These are phyloP conservation scores for Dictyostelium firmibasis DNA, from an alignment of 78 protist genomes.

Conservation along the genomic window DNA sequence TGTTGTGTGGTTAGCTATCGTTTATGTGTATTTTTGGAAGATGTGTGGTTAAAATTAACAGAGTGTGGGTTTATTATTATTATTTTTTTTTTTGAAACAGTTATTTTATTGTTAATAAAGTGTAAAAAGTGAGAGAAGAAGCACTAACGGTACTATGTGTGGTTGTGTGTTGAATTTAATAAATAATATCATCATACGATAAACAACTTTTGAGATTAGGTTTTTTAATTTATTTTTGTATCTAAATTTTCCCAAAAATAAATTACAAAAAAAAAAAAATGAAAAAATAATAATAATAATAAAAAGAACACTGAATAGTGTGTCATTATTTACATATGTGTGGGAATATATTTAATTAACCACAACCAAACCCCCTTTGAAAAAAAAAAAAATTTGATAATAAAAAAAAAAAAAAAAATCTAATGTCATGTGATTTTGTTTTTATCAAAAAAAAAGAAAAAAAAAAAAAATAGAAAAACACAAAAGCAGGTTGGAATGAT, in stretches of 20 bases:
- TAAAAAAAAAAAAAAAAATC: too few species aligned
- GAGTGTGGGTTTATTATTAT: neutral
- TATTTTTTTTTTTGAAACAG: neutral
- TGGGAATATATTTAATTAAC: too few species aligned
- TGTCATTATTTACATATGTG: too few species aligned
- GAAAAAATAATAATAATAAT: too few species aligned
- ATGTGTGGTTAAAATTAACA: too few species aligned
- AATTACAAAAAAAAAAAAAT: neutral
- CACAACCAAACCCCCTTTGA: too few species aligned
- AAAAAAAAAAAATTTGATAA: too few species aligned
- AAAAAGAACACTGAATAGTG: neutral
- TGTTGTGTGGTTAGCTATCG: neutral
- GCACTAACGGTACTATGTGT: neutral
- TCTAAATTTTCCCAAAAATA: neutral
- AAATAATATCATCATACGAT: neutral
- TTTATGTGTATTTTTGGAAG: neutral
- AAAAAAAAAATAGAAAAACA: too few species aligned
- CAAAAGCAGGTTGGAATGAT: too few species aligned
- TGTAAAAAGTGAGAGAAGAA: neutral
- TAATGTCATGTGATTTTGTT: too few species aligned
- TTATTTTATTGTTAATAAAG: neutral
- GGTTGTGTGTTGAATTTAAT: neutral
- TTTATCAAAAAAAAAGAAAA: too few species aligned
- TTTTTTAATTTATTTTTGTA: too few species aligned
- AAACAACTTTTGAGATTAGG: neutral